Base-by-base conservation (phyloP, 2,329 filamentous ascomycete genomes). In the Epicoccum sorghinum region DNA sequence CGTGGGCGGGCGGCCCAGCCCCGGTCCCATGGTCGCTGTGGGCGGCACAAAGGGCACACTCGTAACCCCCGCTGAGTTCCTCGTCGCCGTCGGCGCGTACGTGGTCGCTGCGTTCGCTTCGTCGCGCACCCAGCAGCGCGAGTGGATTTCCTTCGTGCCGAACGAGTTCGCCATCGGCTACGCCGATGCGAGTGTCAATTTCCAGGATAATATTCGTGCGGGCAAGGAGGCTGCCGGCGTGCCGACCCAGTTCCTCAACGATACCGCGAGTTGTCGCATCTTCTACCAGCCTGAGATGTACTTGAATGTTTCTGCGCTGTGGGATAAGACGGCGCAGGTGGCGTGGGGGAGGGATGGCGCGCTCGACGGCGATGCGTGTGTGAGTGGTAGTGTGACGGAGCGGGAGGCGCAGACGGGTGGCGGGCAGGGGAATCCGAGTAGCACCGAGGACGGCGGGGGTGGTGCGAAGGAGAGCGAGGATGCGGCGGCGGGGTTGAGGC, bases 201-300 rank as follows among this genome's bases (percentile, higher is more conserved):
- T 75, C 55, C 69, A 73, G 37, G 76, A 78, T 55, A 77, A 72
- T 29, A 75, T 75, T 41, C 61, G 72, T 14, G 61, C 37, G 32
- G 71, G 73, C 43, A 44, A 66, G 1, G 72, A 74, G 49, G 47
- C 43, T 0, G 68, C 63, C 4, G 72, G 70, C 4, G 68, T 78
- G 0, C 81, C 86, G 12, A 70, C 82, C 13, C 86, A 89, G 60
- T 89, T 88, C 63, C 71, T 82, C 2, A 83, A 85, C 51, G 82
- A 87, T 58, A 79, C 83, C 1, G 82, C 86, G 0, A 82, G 86
- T 60, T 89, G 86, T 59, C 77, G 85, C 4, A 68, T 88, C 10
- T 89, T 81, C 65, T 87, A 83, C 55, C 86, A 85, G 2, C 66
- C 77, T 13, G 69, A 76, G 2, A 86, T 84, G 71, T 70, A 83